Base-by-base conservation (phyloP, 805 yeast genomes). In the Isabelozyma gotoi region DNA sequence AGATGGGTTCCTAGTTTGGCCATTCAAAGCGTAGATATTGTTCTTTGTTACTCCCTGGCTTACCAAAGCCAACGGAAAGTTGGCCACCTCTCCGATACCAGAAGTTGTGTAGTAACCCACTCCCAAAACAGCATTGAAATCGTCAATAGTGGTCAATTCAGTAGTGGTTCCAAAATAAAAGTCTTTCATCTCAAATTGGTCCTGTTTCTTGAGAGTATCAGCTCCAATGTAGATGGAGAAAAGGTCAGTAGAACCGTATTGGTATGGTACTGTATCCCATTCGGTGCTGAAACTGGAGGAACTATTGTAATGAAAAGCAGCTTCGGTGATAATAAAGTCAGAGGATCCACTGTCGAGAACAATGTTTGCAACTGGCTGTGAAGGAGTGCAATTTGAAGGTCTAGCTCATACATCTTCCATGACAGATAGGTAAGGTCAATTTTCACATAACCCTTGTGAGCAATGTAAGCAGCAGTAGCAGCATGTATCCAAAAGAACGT, bases 291-390 rank as follows among this genome's bases (percentile, higher is more conserved):
- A 36, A 14, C 4, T 14, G 3, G 18, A n/a, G 5, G 39, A 36
- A 2, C 5, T 3, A 10, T 36, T 20, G 18, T n/a, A n/a, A 16
- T 36, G 7, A 12, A 36, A 36, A 19, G 32, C 15, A 15, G 29
- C 7, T 7, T 19, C 39, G 16, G 36, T 18, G 2, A 49, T 31
- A 5, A 43, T 41, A 11, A 49, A 33, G 19, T 39, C 45, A 6
- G 47, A 35, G 1, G 51, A 47, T 10, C 53, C 51, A 2, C 49
- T 47, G 35, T 49, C 53, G 7, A 49, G 24, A 2, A 42, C 39
- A n/a, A 47, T 17, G 8, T 36, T 36, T 12, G 38, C 14, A 19
- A 36, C 32, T 10, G 15, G 7, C 15, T 36, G 39, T n/a, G 14
- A 3, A 14, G 39, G 39, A 7, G 39, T 36, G 8, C 38, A 7